Base-by-base conservation (phyloP, 2,329 filamentous ascomycete species). In the Aulographum hederae region DNA sequence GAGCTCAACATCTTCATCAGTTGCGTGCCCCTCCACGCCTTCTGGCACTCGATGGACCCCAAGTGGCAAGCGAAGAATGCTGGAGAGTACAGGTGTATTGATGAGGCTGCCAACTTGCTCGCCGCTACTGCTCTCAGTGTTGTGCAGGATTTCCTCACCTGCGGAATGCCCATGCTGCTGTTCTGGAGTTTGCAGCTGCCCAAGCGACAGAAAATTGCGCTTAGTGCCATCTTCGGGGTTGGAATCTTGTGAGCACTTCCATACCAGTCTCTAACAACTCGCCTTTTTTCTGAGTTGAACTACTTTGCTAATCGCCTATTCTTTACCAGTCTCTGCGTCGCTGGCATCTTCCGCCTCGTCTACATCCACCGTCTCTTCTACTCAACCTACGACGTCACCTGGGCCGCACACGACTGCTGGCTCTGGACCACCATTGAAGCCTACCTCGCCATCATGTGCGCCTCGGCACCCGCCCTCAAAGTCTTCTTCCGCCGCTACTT, bases 121-220 rank as follows among this genome's bases (percentile, higher is more conserved):
- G 38, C 52, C 5, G 52, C 52, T 13, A 52, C 53, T 12, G 46
- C 46, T 6, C 43, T 57, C 34, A 53, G 53, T 32, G 47, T 50
- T 3, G 13, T 55, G 3, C 52, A 53, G 28, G 57, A 61, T 32
- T 38, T 59, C 5, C 43, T 59, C 35, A 48, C 56, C 2, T 52
- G 53, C 28, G 38, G 45, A 2, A 39, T 63, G 16, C 60, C 60
- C 0, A 43, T 57, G 8, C 46, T 61, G 15, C 50, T 63, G 18
- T 53, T 61, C 5, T 49, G 53, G 45, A 53, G 57, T n/a, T 44
- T 63, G 4, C 48, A 53, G 18, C 51, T 64, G 25, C 48, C 56
- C 3, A 41, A 34, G 12, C 44, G 48, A 13, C 59, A 63, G 39
- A 62, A 59, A 41, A 34, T 58, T 17, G 56, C 51, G 1, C 41